phyloP scores from a whole-genome alignment of 1,139 yeast genomes.

The Protomyces inundatus region DNA sequence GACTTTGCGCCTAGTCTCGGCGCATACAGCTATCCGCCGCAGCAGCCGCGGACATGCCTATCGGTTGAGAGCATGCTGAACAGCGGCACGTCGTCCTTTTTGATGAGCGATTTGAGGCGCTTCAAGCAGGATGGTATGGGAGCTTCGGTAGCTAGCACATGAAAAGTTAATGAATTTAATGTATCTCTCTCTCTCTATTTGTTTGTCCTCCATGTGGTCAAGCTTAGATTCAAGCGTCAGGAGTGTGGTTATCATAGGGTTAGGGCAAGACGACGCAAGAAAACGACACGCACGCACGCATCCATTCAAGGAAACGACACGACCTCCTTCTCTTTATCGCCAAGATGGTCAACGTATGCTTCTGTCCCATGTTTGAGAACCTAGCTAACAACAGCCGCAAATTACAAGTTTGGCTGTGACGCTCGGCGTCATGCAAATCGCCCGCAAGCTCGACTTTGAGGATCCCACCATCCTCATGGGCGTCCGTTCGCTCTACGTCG shows the following conservation, averaged over 20 bases:
- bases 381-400: neutral
- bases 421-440: slow-evolving; percentile 96
- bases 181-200: too few relatives aligned
- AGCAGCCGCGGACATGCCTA: neutral
- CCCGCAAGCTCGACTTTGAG: slow-evolving; percentile 85
- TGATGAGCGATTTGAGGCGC: neutral
- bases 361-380: neutral
- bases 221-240: too few relatives aligned
- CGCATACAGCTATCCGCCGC: neutral
- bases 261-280: neutral
- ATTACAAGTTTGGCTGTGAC: slow-evolving; percentile 65
- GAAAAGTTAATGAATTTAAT: neutral
- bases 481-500: slow-evolving; percentile 67
- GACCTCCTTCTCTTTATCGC: neutral
- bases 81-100: neutral
- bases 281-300: neutral
- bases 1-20: neutral
- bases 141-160: neutral
- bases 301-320: too few relatives aligned
- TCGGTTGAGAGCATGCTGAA: neutral
- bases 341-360: neutral
- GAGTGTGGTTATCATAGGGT: too few relatives aligned
- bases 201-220: too few relatives aligned
- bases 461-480: slow-evolving; percentile 69
- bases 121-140: neutral